Percentiles rank a stretch among this genome's conserved stretches.
Conservation (phyloP, 768 basidiomycete genomes). For the Russula earlei region DNA sequence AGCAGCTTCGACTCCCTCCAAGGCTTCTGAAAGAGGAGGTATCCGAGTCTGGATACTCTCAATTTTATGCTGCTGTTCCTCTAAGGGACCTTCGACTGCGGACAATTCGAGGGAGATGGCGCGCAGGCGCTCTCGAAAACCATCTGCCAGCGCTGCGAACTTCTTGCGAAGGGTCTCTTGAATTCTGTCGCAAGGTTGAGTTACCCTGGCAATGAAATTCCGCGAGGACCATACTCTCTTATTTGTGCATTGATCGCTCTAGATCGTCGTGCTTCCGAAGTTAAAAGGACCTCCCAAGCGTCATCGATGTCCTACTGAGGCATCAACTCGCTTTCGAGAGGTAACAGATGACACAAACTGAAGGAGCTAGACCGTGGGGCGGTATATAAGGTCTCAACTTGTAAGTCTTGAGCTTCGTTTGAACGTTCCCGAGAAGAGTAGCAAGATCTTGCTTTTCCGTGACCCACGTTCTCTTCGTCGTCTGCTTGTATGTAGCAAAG, state of each 20-base stretch:
- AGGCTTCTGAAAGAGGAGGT: constrained; percentile 48
- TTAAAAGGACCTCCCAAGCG: constrained; percentile 65
- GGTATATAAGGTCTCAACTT: constrained; percentile 78
- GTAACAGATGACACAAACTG: constrained; percentile 29
- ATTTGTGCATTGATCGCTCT: constrained; percentile 84
- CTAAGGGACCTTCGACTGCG: constrained; percentile 63
- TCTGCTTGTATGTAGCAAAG: constrained; percentile 77
- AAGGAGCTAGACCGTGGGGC: constrained; percentile 53
- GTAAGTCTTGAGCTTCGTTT: constrained; percentile 90
- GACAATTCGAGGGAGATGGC: constrained; percentile 63
- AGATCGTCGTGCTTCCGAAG: constrained; percentile 67
- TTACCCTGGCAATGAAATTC: not conserved
- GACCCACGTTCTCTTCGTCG: constrained; percentile 80
- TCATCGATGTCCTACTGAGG: constrained; percentile 55
- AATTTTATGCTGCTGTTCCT: constrained; percentile 71
- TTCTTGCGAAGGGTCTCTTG: constrained; percentile 70
- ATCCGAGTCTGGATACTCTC: constrained; percentile 57
- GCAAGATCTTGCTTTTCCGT: constrained; percentile 82
- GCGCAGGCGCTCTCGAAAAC: constrained; percentile 60
- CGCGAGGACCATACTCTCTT: constrained; percentile 52
- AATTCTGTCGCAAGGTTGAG: constrained; percentile 40
- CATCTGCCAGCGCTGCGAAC: constrained; percentile 71
- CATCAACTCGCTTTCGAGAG: not conserved
- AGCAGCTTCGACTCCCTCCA: constrained; percentile 45
- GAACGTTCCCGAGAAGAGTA: constrained; percentile 85